Evolutionary conservation across 768 basidiomycete species (phyloP), one percentile per base, ranked within the genome.

Genomic region (Tulasnella sp.): DNA sequence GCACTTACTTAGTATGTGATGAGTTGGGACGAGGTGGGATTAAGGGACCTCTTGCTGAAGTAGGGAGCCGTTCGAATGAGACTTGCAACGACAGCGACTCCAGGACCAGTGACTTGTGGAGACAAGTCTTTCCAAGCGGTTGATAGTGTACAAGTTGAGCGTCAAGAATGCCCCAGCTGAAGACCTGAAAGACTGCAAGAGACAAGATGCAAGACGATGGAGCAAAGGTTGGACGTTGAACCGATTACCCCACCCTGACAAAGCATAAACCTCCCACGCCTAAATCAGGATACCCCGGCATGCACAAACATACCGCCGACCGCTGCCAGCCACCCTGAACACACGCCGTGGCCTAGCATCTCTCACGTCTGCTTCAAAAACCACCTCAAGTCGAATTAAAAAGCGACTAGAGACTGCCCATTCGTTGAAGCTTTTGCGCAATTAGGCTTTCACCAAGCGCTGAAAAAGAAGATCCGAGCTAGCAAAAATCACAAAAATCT

Each of bases 241-340:
- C 57, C 57, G 13, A 61, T 48, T 1, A 29, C n/a, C n/a, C 23
- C 1, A 55, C 51, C 18, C 18, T 55, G 51, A 61, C 57, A 61
- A 6, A 55, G 2, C 51, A 55, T 26, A 55, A 55, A 61, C 57
- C 13, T 61, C 57, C n/a, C 57, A 61, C 57, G 57, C 26, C 57
- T 26, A 61, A n/a, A 23, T 61, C 7, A 4, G 57, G 23, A 29
- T 16, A 61, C n/a, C 57, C 61, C 61, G 61, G 61, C 61, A 67
- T 67, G 61, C 5, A 29, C 61, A 26, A 67, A 67, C 61, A 67
- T 67, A 67, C 61, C 61, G 61, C 61, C 61, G 61, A 67, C 61
- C 2, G 61, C 61, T 35, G 32, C 9, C 61, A 29, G 11, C 32
- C 61, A 67, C 61, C 29, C 32, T 67, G 29, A 15, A 29, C 61